A percentile compares a stretch with the other conserved stretches of the same genome.
These are phyloP conservation scores for Chaetomiaceae sp. DNA, from an alignment of 2,329 filamentous ascomycete species.

Conservation along the genomic window DNA sequence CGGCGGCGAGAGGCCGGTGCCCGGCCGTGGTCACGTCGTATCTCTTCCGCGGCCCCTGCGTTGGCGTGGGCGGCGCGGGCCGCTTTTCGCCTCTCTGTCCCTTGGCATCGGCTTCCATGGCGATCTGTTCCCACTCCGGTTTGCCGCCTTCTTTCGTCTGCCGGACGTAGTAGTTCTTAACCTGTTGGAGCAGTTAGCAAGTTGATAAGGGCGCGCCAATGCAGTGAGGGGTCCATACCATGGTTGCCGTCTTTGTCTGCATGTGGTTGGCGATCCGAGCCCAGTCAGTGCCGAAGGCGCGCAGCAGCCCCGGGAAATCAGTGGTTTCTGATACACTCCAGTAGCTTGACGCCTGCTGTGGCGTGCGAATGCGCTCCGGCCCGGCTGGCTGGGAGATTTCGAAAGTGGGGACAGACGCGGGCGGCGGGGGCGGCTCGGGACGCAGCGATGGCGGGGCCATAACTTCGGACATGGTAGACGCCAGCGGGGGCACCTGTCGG, in stretches of 20 bases:
- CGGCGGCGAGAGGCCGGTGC: conserved; percentile 44
- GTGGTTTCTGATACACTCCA: conserved; percentile 79
- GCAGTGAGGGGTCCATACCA: conserved; percentile 49
- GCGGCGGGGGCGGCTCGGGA: conserved; percentile 46
- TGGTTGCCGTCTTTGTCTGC: conserved; percentile 79
- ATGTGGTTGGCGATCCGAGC: conserved; percentile 67
- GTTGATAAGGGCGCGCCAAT: background rate
- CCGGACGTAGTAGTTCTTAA: conserved; percentile 62
- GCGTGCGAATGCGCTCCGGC: conserved; percentile 44
- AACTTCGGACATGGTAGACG: conserved; percentile 43
- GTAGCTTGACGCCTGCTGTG: conserved; percentile 66
- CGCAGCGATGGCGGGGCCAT: conserved; percentile 52
- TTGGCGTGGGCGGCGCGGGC: conserved; percentile 54
- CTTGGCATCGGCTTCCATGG: conserved; percentile 54
- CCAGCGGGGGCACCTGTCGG: conserved; percentile 29
- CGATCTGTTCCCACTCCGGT: conserved; percentile 54
- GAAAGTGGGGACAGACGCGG: conserved; percentile 44
- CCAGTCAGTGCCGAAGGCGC: conserved; percentile 75
- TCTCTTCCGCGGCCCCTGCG: conserved; percentile 44
- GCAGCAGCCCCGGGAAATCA: conserved; percentile 67
- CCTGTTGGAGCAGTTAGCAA: conserved; percentile 37
- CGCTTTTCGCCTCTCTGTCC: conserved; percentile 50
- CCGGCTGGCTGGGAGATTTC: conserved; percentile 40
- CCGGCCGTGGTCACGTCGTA: conserved; percentile 41
- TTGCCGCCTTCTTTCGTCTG: conserved; percentile 53